Evolutionary conservation across 1,284 basidiomycete species (phyloP), one percentile per base, ranked within the genome.

Genomic region (Ceratobasidium sp.): DNA sequence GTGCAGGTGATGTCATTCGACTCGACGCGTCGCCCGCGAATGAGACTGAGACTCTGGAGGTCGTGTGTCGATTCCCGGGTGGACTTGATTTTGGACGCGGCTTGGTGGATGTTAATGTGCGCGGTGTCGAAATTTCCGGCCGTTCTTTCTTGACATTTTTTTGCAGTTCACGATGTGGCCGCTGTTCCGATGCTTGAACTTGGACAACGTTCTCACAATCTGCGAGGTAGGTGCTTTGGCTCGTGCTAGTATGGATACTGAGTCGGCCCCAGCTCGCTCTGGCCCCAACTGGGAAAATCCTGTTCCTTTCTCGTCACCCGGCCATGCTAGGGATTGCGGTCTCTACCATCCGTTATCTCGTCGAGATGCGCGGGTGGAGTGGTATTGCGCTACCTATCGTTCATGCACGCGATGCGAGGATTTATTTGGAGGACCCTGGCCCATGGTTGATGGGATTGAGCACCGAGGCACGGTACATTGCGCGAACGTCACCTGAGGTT

Each of bases 351-450:
- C 92, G 91, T 80, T 96, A 96, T 78, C 86, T 98, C 59, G 92
- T 97, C 70, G 96, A 98, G 81, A 82, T 96, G 58, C 89, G 95
- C 62, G 95, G 95, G 9, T 98, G 96, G 96, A 92, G 87, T 77
- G 96, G 96, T 4, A 88, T 96, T 72, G 88, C 92, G 12, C 85
- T 95, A 18, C 86, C 92, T 25, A 86, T 92, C 0, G 91, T 97
- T 44, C 96, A 98, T 79, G 90, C 93, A 21, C 87, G 94, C 72
- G 94, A 96, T 76, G 91, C 93, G 30, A 92, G 90, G 78, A 94
- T 96, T 73, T 95, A 94, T 77, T 89, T 93, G 73, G 92, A 94
- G 75, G 85, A 87, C 75, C 95, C 85, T 0, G 86, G 86, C 51
- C 85, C 95, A 73, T 98, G 94, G 89, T 93, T 98, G 77, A 88